Conservation (phyloP, 345 rosid species). For the Theobroma cacao region DNA sequence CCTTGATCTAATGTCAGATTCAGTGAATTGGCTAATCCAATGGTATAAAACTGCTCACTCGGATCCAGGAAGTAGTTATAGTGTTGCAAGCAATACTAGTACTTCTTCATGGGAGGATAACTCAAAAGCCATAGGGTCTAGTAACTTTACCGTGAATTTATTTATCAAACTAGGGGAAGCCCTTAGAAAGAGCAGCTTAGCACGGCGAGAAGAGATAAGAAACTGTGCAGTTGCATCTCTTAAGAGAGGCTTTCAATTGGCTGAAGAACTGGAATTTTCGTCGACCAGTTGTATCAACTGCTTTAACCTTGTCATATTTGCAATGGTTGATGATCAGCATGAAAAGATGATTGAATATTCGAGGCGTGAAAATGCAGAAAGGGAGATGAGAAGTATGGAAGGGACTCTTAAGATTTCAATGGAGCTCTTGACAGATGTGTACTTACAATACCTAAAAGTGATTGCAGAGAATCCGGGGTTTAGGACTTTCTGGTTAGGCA, state of each 20-base stretch:
- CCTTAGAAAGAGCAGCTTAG: conserved; percentile 69
- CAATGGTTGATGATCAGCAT: conserved; percentile 81
- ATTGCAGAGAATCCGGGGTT: conserved; percentile 58
- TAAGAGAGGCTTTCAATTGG: conserved; percentile 46
- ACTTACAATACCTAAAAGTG: conserved; percentile 42
- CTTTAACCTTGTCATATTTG: conserved; percentile 52
- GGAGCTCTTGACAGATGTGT: conserved; percentile 63
- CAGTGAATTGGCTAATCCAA: conserved; percentile 47
- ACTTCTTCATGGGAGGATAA: conserved; percentile 60
- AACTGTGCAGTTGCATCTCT: conserved; percentile 63
- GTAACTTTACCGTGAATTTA: conserved; percentile 38
- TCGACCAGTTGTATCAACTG: conserved; percentile 57
- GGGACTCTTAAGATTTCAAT: conserved; percentile 64
- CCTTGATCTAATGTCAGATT: conserved; percentile 68
- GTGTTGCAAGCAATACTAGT: conserved; percentile 48
- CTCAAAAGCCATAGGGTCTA: conserved; percentile 27
- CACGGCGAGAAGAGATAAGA: conserved; percentile 78
- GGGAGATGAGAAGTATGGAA: conserved; percentile 89
- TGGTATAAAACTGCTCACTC: conserved; percentile 48
- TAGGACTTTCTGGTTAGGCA: conserved; percentile 87
- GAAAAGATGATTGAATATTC: conserved; percentile 87
- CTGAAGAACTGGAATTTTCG: conserved; percentile 62
- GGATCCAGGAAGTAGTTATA: conserved; percentile 40
- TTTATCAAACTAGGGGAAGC: conserved; percentile 84
- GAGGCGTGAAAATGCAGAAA: conserved; percentile 70